Evolutionary conservation across 305 asterid species (phyloP), one percentile per base, ranked within the genome.

Genomic region (Caryopteris hybrid): DNA sequence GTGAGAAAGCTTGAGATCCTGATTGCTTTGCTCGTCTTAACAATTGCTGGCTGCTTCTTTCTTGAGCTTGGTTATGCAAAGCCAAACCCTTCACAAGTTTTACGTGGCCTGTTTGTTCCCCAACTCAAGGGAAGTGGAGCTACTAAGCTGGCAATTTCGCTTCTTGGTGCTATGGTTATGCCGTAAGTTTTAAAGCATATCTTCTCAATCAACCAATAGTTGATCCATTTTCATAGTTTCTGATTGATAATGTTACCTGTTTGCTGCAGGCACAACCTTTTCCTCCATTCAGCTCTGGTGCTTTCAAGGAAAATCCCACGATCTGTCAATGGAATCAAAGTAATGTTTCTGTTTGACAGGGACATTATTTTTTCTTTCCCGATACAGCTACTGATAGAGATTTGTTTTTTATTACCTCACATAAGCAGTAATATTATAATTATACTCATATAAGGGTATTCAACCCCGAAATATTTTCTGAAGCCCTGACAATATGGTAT

Each of bases 121-220:
- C 89, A 89, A 76, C 85, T 91, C 66, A 76, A 86, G 72, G 96
- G 96, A 68, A 83, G 74, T 78, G 96, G 98, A 55, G 96, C 96
- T 64, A 94, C 96, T 36, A 83, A 84, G 79, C 85, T 91, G 39
- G 97, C 96, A 12, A 91, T 94, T 80, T 91, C 96, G 41, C 89
- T 94, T 36, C 96, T 94, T 67, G 99, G 99, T 42, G 96, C 97
- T 66, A 88, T 91, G 96, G 97, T 91, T 77, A 94, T 94, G 97
- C 97, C 97, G 99, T 94, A 81, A 74, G 97, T 80, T 51, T 47
- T 57, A 47, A n/a, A 33, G 23, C 36, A 20, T 25, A 54, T 21
- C n/a, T 8, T 51, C 34, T 52, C 6, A 33, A 20, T 42, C 10
- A 1, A 34, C 25, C 25, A 39, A 50, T 41, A 31, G 41, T 47